These are phyloP conservation scores for Coemansia sp. DNA, from an alignment of 192 early-diverging fungal species.

Conservation along the genomic window DNA sequence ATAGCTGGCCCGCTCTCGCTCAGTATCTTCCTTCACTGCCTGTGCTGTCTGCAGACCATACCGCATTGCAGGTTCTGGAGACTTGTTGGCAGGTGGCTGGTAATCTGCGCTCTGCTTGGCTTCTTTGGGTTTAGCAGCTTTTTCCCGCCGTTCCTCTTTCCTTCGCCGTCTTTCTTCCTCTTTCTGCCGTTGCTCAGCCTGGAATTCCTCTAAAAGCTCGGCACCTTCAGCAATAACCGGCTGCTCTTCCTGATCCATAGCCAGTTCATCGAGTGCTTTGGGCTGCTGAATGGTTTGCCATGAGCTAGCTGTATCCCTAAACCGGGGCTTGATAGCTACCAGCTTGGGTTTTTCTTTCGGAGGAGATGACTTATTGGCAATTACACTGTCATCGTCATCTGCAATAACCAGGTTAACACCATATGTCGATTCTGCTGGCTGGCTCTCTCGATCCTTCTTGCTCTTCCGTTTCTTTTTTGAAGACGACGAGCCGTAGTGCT, in stretches of 20 bases:
- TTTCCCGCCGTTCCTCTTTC: conserved; percentile 7
- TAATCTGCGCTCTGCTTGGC: conserved; percentile 6
- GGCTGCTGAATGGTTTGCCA: conserved; percentile 12
- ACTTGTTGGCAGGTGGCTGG: neutral
- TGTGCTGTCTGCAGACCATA: conserved; percentile 48
- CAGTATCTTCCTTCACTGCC: conserved; percentile 24
- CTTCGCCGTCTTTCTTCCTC: neutral
- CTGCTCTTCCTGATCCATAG: conserved; percentile 27
- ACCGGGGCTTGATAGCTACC: neutral
- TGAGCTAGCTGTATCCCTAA: conserved; percentile 19
- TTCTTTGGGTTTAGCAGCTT: conserved; percentile 2
- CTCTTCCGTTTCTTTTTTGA: conserved; percentile 15
- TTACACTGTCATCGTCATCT: conserved; percentile 25
- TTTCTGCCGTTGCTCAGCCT: conserved; percentile 12
- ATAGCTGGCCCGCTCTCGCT: conserved; percentile 24
- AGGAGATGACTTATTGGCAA: no score
- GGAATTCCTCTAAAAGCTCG: conserved; percentile 35
- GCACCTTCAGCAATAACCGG: conserved; percentile 38
- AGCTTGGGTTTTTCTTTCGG: no score
- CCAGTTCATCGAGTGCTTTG: neutral
- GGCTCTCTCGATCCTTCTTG: conserved; percentile 13
- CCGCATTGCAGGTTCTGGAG: conserved; percentile 18
- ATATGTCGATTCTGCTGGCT: neutral
- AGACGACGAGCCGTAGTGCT: conserved; percentile 35
- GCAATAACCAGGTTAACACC: conserved; percentile 20